These are phyloP conservation scores for Jatropha curcas DNA, from an alignment of 345 rosid genomes.

Conservation along the genomic window DNA sequence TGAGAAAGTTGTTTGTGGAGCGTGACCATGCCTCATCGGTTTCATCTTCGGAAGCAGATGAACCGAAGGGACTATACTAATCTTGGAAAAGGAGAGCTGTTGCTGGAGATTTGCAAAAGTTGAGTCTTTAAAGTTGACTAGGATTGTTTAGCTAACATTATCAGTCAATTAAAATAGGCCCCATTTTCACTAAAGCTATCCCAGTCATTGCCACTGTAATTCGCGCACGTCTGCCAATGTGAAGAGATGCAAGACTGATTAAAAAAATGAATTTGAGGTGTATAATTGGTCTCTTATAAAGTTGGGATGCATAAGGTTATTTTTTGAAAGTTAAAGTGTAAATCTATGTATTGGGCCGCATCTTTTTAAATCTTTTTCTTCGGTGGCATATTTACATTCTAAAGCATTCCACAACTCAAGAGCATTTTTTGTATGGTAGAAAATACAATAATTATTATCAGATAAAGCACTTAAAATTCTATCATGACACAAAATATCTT, in stretches of 20 bases:
- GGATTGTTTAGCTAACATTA: too few relatives aligned
- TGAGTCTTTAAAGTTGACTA: too few relatives aligned
- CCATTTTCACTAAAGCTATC: too few relatives aligned
- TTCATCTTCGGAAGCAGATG: slow-evolving; percentile 22
- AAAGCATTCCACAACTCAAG: not conserved
- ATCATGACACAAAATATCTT: not conserved
- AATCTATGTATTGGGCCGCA: too few relatives aligned
- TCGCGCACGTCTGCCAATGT: too few relatives aligned
- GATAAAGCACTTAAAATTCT: not conserved
- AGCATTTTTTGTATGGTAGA: not conserved
- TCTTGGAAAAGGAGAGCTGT: slow-evolving; percentile 37
- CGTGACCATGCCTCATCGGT: not conserved
- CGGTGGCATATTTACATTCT: not conserved
- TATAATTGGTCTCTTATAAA: too few relatives aligned
- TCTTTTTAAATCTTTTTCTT: not conserved
- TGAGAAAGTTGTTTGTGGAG: slow-evolving; percentile 34
- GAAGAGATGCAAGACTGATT: too few relatives aligned
- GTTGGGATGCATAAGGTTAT: too few relatives aligned
- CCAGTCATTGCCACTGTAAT: too few relatives aligned
- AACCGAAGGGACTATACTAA: slow-evolving; percentile 40
- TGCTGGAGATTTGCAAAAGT: slow-evolving; percentile 37
- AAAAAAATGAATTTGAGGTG: too few relatives aligned
- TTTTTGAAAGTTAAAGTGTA: too few relatives aligned
- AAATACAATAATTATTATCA: not conserved
- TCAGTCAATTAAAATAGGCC: too few relatives aligned